A percentile compares a stretch with the other conserved stretches of the same genome.
Evolutionary conservation across 805 yeast species (phyloP).

Genomic region (Lipomyces kockii): DNA sequence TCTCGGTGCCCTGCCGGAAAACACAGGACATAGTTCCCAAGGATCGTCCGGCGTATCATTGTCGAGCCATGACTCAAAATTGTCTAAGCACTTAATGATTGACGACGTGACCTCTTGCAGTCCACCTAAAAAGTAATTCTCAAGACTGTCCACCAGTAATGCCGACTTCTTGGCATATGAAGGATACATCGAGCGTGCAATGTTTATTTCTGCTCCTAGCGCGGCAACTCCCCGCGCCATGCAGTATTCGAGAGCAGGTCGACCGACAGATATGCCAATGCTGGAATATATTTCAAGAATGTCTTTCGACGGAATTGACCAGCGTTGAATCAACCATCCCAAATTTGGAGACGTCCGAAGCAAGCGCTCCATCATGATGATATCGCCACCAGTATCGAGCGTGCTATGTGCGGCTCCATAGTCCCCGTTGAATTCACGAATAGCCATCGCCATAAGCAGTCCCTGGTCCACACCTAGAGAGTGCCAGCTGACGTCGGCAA

Average conservation of each 20-base stretch:
- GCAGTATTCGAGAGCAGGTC: conserved; percentile 52
- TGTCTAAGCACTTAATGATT: conserved; percentile 48
- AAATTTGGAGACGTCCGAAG: conserved; percentile 42
- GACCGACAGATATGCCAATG: conserved; percentile 48
- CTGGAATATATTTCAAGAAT: conserved; percentile 49
- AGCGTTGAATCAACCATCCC: conserved; percentile 44
- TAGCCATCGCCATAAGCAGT: conserved; percentile 55
- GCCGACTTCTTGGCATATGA: conserved; percentile 52
- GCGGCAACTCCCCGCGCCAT: conserved; percentile 61
- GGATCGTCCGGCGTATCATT: conserved; percentile 39
- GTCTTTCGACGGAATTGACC: conserved; percentile 54
- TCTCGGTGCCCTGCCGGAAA: conserved; percentile 41
- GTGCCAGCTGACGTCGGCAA: conserved; percentile 72
- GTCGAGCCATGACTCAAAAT: conserved; percentile 52
- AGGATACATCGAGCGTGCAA: conserved; percentile 43
- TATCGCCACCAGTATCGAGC: conserved; percentile 69
- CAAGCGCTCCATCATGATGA: conserved; percentile 53
- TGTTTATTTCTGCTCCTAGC: conserved; percentile 52
- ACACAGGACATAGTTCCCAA: conserved; percentile 46
- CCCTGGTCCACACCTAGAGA: conserved; percentile 62
- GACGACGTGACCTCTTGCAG: conserved; percentile 53
- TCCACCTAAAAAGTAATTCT: conserved; percentile 60
- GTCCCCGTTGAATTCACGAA: conserved; percentile 60
- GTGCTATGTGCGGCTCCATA: conserved; percentile 55
- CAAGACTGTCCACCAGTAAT: conserved; percentile 50